These are phyloP conservation scores for Collybia mongolica DNA, from an alignment of 768 basidiomycete species.

Conservation along the genomic window DNA sequence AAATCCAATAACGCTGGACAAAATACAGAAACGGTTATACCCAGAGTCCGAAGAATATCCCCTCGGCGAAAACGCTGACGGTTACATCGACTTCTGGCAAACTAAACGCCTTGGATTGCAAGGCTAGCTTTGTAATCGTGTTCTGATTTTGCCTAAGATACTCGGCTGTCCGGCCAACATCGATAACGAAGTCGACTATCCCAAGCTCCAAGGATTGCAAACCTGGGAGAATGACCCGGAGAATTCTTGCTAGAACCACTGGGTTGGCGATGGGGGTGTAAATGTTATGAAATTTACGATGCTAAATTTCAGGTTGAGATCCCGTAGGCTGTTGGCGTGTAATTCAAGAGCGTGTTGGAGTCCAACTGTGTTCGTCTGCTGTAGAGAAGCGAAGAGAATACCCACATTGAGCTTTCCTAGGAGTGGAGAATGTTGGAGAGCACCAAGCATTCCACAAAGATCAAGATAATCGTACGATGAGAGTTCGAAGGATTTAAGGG, in stretches of 20 bases:
- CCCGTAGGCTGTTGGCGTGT: slow-evolving; percentile 15
- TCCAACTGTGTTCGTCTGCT: slow-evolving; percentile 14
- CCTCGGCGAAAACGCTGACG: background rate
- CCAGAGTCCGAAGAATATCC: slow-evolving; percentile 2
- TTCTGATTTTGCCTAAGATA: slow-evolving; percentile 5
- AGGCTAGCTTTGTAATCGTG: slow-evolving; percentile 5
- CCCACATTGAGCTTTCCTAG: slow-evolving; percentile 15
- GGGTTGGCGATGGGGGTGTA: background rate
- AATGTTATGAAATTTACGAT: background rate
- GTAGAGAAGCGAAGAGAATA: slow-evolving; percentile 13
- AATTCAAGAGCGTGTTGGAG: slow-evolving; percentile 17
- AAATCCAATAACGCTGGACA: slow-evolving; percentile 6
- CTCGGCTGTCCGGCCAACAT: background rate
- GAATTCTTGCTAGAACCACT: slow-evolving; percentile 9
- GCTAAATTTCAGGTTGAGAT: slow-evolving; percentile 11
- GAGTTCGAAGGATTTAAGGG: slow-evolving; percentile 11
- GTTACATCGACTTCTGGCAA: slow-evolving; percentile 3
- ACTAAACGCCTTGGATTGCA: background rate
- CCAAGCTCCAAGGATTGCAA: slow-evolving; percentile 5
- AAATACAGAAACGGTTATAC: slow-evolving; percentile 1
- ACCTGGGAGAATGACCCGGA: slow-evolving; percentile 1
- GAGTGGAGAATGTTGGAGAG: slow-evolving; percentile 12
- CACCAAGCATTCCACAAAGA: slow-evolving; percentile 13
- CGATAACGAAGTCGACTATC: background rate
- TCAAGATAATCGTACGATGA: slow-evolving; percentile 11